phyloP scores from a whole-genome alignment of 2,329 filamentous ascomycete genomes.

The Pseudopyricularia javanii region DNA sequence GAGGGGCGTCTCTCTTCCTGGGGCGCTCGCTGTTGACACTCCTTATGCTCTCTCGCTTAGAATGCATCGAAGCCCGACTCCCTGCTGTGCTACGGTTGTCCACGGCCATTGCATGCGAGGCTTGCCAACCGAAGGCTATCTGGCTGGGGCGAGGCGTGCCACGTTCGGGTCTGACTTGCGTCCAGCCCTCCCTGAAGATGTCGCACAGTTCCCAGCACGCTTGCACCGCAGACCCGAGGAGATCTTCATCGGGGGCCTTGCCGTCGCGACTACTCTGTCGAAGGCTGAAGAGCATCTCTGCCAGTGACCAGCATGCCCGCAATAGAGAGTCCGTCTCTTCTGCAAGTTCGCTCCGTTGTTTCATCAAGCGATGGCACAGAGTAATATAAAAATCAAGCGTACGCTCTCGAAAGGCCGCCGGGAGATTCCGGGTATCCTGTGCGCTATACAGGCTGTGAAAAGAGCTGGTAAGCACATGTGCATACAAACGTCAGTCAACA shows the following conservation, averaged over 20 bases:
- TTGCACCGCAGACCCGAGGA: constrained; percentile 77
- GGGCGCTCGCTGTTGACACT: constrained; percentile 32
- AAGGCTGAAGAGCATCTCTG: constrained; percentile 86
- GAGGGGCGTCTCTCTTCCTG: constrained; percentile 27
- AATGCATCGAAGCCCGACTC: constrained; percentile 36
- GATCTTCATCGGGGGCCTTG: constrained; percentile 64
- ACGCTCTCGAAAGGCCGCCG: constrained; percentile 76
- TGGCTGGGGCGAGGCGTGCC: constrained; percentile 76
- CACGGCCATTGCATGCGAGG: constrained; percentile 19
- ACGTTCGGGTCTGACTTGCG: constrained; percentile 72
- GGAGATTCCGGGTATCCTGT: constrained; percentile 65
- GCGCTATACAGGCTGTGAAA: constrained; percentile 64
- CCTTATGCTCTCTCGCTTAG: constrained; percentile 41
- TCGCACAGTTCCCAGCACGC: constrained; percentile 93
- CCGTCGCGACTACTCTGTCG: constrained; percentile 70
- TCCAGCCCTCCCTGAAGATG: constrained; percentile 86
- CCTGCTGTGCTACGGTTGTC: constrained; percentile 19
- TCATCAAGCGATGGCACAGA: constrained; percentile 91
- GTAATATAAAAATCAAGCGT: constrained; percentile 94
- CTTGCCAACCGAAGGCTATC: constrained; percentile 51
- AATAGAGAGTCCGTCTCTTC: constrained; percentile 78
- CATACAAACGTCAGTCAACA: background rate
- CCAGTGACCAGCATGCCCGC: constrained; percentile 77
- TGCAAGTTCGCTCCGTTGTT: constrained; percentile 66
- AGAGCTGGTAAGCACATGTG: background rate